Conservation (phyloP, 768 basidiomycete genomes). For the Xerocomellus chrysenteron region DNA sequence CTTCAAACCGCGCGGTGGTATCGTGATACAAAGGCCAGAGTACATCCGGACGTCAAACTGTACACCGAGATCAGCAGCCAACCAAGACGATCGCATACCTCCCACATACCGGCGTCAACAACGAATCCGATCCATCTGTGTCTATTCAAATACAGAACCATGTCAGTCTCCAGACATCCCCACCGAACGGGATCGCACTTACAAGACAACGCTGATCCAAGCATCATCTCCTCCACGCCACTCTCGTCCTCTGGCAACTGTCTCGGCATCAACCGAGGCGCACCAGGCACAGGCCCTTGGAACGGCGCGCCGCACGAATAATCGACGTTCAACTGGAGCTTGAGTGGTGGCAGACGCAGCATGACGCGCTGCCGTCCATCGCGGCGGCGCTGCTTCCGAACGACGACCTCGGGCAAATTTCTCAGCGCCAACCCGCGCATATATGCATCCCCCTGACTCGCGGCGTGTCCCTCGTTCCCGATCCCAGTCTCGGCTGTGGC, state of each 20-base stretch:
- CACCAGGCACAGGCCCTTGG: constrained; percentile 13
- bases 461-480: no score
- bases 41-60: constrained; percentile 5
- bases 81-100: not conserved
- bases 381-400: not conserved
- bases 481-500: not conserved
- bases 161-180: not conserved
- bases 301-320: not conserved
- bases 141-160: constrained; percentile 1
- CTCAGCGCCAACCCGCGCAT: constrained; percentile 3
- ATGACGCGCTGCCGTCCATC: constrained; percentile 1
- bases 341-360: constrained; percentile 14
- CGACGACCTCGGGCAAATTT: constrained; percentile 9
- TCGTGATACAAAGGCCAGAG: constrained; percentile 26
- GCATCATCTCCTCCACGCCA: constrained; percentile 17
- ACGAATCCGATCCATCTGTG: constrained; percentile 1
- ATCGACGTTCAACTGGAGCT: constrained; percentile 3
- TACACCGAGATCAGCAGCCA: not conserved
- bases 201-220: constrained; percentile 11
- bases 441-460: constrained; percentile 5
- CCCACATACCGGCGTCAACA: constrained; percentile 20
- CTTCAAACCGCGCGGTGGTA: constrained; percentile 21
- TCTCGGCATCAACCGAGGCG: constrained; percentile 25
- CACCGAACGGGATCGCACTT: not conserved
- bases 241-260: constrained; percentile 27